Percentiles rank a stretch among this genome's conserved stretches.
phyloP scores from a whole-genome alignment of 2,329 filamentous ascomycete genomes.

The Neofusicoccum ribis region DNA sequence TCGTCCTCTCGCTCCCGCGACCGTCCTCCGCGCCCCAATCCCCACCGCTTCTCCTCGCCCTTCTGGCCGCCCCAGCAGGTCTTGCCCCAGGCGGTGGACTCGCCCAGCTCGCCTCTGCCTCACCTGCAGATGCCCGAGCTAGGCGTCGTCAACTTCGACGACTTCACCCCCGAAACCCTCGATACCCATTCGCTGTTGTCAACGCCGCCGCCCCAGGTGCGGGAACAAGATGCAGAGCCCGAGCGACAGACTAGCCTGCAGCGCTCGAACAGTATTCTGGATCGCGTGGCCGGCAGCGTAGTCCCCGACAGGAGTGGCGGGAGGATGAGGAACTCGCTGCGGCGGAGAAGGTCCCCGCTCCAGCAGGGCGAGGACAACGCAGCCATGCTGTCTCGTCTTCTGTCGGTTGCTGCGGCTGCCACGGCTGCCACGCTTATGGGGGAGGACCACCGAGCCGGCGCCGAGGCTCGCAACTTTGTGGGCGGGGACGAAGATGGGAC shows the following conservation, averaged over 20 bases:
- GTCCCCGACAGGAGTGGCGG: conserved; percentile 36
- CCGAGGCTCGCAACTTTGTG: conserved; percentile 56
- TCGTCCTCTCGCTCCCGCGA: conserved; percentile 17
- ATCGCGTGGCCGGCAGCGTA: conserved; percentile 16
- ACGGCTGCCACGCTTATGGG: conserved; percentile 66
- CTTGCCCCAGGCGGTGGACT: conserved; percentile 27
- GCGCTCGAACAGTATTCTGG: conserved; percentile 16
- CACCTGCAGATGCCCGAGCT: conserved; percentile 37
- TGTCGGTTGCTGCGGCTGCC: conserved; percentile 64
- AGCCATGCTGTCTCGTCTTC: conserved; percentile 60
- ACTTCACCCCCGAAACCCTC: conserved; percentile 26
- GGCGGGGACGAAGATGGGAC: conserved; percentile 61
- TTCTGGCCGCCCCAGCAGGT: conserved; percentile 22
- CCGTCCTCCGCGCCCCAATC: conserved; percentile 23
- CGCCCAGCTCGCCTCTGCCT: conserved; percentile 33
- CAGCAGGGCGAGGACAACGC: conserved; percentile 62
- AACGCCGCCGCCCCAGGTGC: neutral
- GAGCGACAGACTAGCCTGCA: conserved; percentile 4
- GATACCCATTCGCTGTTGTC: neutral
- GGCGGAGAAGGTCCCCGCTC: conserved; percentile 56
- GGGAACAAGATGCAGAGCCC: neutral
- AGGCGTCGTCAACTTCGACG: conserved; percentile 37
- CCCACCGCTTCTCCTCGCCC: conserved; percentile 24
- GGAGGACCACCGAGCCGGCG: conserved; percentile 56
- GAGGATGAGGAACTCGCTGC: conserved; percentile 44